These are phyloP conservation scores for Cymbopogon flexuosus DNA, from an alignment of 202 grass and related monocot species.

Conservation along the genomic window DNA sequence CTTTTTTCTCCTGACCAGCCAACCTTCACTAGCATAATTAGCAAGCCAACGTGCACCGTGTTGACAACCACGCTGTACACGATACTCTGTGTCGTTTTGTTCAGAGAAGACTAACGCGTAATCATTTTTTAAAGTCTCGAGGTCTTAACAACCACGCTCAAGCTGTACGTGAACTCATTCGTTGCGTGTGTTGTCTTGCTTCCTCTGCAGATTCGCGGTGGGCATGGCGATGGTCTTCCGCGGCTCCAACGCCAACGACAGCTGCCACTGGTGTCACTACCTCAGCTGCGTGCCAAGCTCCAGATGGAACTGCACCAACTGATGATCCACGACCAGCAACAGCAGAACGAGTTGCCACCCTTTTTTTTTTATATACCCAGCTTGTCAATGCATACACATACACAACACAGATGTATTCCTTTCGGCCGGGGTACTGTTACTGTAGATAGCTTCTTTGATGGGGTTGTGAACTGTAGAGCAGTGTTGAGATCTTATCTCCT, in stretches of 20 bases:
- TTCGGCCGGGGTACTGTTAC: neutral
- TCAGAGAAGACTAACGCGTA: neutral
- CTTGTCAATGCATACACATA: neutral
- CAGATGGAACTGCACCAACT: conserved; percentile 66
- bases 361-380: neutral
- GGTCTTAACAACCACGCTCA: neutral
- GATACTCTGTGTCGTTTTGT: neutral
- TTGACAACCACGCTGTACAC: conserved; percentile 9
- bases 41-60: neutral
- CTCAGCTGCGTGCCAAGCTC: conserved; percentile 75
- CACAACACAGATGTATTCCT: neutral
- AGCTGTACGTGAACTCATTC: conserved; percentile 19
- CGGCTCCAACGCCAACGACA: conserved; percentile 61
- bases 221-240: conserved; percentile 69
- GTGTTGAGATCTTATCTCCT: conserved; percentile 26
- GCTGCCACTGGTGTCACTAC: conserved; percentile 83
- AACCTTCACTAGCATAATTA: no score
- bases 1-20: neutral
- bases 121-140: neutral
- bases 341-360: neutral
- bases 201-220: conserved; percentile 55
- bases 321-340: neutral
- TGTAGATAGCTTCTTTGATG: conserved; percentile 41
- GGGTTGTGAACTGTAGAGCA: conserved; percentile 22
- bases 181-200: conserved; percentile 6